phyloP scores from a whole-genome alignment of 371 early-diverging fungal genomes.

The Dichotomocladium elegans region DNA sequence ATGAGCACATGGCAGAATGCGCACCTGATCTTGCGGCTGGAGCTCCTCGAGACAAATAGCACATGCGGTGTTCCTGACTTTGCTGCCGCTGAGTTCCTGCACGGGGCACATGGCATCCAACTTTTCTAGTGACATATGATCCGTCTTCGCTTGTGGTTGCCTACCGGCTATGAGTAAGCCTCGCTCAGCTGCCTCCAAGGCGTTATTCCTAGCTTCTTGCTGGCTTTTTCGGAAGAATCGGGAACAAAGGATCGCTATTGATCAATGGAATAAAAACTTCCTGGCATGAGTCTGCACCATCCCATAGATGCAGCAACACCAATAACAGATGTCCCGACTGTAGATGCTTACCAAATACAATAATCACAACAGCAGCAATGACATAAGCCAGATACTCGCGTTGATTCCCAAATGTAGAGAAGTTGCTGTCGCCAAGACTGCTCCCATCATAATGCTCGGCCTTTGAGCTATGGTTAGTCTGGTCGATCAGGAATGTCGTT shows the following conservation, averaged over 20 bases:
- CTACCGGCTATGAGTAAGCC: no score
- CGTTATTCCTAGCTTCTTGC: no score
- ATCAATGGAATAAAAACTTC: no score
- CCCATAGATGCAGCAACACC: no score
- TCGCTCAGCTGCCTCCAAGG: no score
- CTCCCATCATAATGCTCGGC: background rate
- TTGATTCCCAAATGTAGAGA: constrained; percentile 1
- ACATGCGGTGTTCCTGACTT: constrained; percentile 23
- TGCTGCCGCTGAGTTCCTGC: constrained; percentile 1
- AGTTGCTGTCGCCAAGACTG: background rate
- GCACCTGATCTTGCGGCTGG: constrained; percentile 16
- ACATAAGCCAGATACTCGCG: constrained; percentile 37
- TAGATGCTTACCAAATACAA: constrained; percentile 39
- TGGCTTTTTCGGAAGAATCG: no score
- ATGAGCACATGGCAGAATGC: constrained; percentile 37
- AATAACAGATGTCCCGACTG: no score
- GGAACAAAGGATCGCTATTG: no score
- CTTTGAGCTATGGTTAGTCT: background rate
- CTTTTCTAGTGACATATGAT: no score
- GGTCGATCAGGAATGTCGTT: background rate
- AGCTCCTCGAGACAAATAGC: constrained; percentile 44
- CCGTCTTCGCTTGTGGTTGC: no score
- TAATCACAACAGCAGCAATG: constrained; percentile 30
- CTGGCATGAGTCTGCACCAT: no score
- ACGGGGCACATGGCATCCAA: constrained; percentile 10